Base-by-base conservation (phyloP, 2,329 filamentous ascomycete genomes). In the Colletotrichum destructivum region DNA sequence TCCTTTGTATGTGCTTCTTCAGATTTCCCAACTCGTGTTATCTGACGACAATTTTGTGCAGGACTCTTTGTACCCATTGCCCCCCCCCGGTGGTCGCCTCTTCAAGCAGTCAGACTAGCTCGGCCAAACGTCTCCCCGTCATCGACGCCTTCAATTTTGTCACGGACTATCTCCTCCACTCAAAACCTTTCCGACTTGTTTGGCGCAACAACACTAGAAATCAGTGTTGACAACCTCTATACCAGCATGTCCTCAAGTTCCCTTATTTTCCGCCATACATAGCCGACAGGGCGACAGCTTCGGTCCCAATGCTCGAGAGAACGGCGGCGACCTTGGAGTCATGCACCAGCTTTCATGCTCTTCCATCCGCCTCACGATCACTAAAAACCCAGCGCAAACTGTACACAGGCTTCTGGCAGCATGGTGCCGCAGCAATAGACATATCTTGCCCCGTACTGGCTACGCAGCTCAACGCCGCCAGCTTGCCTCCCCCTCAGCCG, bases 241-340 rank as follows among this genome's bases (percentile, higher is more conserved):
- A 60, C 44, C 60, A 72, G 70, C 66, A 71, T 72, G 66, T 52
- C 21, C 21, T 26, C 40, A 38, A 57, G 35, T 42, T 26, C 18
- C n/a, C 26, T 56, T 42, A 12, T 71, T 62, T 42, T 51, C 38
- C 61, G 49, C 42, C 35, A 66, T 21, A 51, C 61, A 51, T 72
- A 71, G 56, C 54, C 66, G 67, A 62, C 55, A 70, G 55, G 26
- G 66, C 60, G 69, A 69, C 59, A 64, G 42, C 55, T 49, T 66
- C 67, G 54, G 44, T 65, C 16, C 83, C 82, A 79, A 89, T 90
- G 87, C 86, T 90, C 76, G 88, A 90, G 83, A 86, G 87, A 84
- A 88, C 88, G 68, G 86, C 87, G 51, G 84, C 85, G 73, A 84
- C 82, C 79, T 80, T 90, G 80, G 88, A 90, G 84, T 84, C 87